Percentiles rank a stretch among this genome's conserved stretches.
phyloP scores from a whole-genome alignment of 2,329 filamentous ascomycete species.

The Botrytis porri region DNA sequence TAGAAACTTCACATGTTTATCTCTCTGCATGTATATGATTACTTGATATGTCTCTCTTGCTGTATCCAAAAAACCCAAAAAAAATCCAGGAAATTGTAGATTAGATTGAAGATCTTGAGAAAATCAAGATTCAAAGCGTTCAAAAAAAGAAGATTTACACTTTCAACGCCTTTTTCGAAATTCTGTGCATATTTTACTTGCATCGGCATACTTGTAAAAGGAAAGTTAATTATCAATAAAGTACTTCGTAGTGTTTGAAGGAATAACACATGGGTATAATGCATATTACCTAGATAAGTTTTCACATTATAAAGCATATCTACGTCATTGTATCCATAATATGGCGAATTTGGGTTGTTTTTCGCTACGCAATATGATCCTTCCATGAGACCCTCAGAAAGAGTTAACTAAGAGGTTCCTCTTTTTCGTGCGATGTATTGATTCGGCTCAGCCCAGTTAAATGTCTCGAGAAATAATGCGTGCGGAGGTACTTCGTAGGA shows the following conservation, averaged over 20 bases:
- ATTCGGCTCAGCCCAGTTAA: slow-evolving; percentile 4
- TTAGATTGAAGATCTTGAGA: background rate
- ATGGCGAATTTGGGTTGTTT: slow-evolving; percentile 9
- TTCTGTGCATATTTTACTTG: slow-evolving; percentile 5
- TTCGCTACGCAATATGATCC: slow-evolving; percentile 11
- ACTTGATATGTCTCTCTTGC: background rate
- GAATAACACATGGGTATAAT: background rate
- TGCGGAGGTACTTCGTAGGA: background rate
- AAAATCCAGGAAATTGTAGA: background rate
- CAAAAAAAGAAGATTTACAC: background rate
- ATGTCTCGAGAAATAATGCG: background rate
- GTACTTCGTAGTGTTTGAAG: background rate
- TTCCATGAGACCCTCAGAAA: slow-evolving; percentile 1
- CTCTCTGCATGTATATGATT: background rate
- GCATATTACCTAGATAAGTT: background rate
- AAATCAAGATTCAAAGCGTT: slow-evolving; percentile 3
- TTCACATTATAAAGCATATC: background rate
- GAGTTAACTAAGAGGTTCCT: background rate
- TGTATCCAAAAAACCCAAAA: background rate
- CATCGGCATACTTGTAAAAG: background rate
- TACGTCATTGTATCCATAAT: slow-evolving; percentile 16
- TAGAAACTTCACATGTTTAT: background rate
- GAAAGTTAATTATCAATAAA: background rate
- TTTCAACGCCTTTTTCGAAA: background rate
- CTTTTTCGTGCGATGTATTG: background rate